Conservation (phyloP, 495 filamentous ascomycete genomes). For the Penicillium lagena region DNA sequence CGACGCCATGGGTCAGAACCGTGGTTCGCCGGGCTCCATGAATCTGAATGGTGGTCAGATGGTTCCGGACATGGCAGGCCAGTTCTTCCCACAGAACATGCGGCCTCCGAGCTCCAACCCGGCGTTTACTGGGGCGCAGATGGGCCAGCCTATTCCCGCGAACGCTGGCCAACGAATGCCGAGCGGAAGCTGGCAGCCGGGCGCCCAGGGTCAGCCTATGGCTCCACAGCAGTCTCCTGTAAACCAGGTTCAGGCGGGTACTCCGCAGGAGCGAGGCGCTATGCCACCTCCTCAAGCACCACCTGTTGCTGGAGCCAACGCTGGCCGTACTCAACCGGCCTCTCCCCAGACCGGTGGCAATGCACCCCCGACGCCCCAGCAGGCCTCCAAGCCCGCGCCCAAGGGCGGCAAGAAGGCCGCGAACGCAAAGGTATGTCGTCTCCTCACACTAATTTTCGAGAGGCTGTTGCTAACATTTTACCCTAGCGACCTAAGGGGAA, state of each 20-base stretch:
- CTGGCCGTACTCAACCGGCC: constrained; percentile 60
- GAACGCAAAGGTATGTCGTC: constrained; percentile 66
- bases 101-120: constrained; percentile 84
- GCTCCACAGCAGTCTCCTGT: constrained; percentile 48
- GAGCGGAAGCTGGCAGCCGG: constrained; percentile 50
- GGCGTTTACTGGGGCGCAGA: constrained; percentile 56
- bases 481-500: constrained; percentile 55
- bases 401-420: constrained; percentile 76
- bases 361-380: constrained; percentile 82
- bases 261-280: constrained; percentile 63
- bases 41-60: constrained; percentile 64
- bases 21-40: constrained; percentile 79
- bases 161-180: constrained; percentile 43
- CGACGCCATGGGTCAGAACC: constrained; percentile 61
- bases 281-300: constrained; percentile 93
- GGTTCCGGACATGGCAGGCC: constrained; percentile 56
- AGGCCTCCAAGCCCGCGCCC: constrained; percentile 67
- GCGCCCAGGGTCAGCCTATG: constrained; percentile 56
- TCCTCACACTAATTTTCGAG: not conserved
- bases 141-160: constrained; percentile 54
- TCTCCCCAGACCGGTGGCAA: constrained; percentile 71
- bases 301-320: constrained; percentile 50
- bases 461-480: constrained; percentile 1
- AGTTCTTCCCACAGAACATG: constrained; percentile 67
- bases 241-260: constrained; percentile 55